phyloP scores from a whole-genome alignment of 225 moss, liverwort and hornwort species.

The Pseudoscleropodium purum region DNA sequence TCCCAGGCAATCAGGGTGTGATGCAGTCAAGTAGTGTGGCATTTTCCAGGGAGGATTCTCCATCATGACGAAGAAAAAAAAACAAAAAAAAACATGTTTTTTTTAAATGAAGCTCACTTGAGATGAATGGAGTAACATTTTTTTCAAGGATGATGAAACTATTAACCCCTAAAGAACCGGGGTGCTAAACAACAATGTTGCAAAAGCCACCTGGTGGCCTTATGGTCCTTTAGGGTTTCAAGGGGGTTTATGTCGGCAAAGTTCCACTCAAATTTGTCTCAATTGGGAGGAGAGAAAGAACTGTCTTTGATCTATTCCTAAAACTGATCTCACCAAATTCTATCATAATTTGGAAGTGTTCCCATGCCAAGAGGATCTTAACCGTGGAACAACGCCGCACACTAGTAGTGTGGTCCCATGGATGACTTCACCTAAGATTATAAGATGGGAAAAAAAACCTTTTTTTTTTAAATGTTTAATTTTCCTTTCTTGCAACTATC shows the following conservation, averaged over 20 bases:
- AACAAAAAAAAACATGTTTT: no score
- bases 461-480: not conserved
- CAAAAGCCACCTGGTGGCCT: no score
- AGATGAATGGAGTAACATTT: not conserved
- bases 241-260: not conserved
- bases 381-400: rapidly evolving
- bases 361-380: not conserved
- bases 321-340: not conserved
- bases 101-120: not conserved
- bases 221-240: no score
- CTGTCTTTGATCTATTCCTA: not conserved
- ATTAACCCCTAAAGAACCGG: no score
- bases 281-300: not conserved
- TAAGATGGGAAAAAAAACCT: no score
- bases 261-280: not conserved
- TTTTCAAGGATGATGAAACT: no score
- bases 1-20: not conserved
- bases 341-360: not conserved
- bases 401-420: no score
- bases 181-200: no score
- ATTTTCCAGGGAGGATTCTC: not conserved
- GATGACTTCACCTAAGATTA: no score
- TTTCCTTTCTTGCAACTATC: not conserved
- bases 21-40: not conserved
- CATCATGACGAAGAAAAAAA: no score